Evolutionary conservation across 169 alveolate genomes (phyloP).

Genomic region (Cryptosporidium baileyi): DNA sequence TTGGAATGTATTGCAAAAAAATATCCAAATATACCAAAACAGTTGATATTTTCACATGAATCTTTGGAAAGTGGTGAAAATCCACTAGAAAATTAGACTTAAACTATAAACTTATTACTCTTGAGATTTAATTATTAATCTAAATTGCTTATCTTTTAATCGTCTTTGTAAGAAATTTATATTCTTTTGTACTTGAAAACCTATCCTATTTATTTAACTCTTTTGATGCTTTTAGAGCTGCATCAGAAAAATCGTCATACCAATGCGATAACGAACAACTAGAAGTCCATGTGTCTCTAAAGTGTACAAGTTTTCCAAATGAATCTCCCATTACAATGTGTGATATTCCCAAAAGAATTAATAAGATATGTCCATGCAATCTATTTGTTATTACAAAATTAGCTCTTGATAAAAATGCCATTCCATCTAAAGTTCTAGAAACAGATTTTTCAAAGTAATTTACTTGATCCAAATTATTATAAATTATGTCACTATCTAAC

Average conservation of each 20-base stretch:
- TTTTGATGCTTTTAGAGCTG: constrained; percentile 7
- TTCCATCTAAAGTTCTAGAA: constrained; percentile 68
- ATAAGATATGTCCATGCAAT: constrained; percentile 59
- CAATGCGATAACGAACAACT: constrained; percentile 29
- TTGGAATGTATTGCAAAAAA: constrained; percentile 51
- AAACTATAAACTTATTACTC: background rate
- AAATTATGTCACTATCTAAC: constrained; percentile 49
- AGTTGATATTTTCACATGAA: constrained; percentile 23
- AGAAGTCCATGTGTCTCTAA: constrained; percentile 67
- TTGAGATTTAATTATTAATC: background rate
- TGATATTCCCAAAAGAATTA: constrained; percentile 16
- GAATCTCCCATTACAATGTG: constrained; percentile 65
- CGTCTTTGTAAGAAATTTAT: background rate
- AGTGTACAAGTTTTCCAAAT: constrained; percentile 23
- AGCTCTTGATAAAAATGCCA: constrained; percentile 70
- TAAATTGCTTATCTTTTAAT: background rate
- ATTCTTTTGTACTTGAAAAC: background rate
- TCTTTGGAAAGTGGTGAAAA: constrained; percentile 15
- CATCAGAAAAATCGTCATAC: constrained; percentile 63
- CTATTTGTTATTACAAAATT: constrained; percentile 52
- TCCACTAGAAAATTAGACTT: background rate
- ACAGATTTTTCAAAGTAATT: constrained; percentile 51
- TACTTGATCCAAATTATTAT: background rate
- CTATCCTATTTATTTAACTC: background rate
- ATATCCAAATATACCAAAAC: constrained; percentile 51